Evolutionary conservation across 2,329 filamentous ascomycete species (phyloP), one percentile per base, ranked within the genome.

Genomic region (Hirsutella rhossiliensis): DNA sequence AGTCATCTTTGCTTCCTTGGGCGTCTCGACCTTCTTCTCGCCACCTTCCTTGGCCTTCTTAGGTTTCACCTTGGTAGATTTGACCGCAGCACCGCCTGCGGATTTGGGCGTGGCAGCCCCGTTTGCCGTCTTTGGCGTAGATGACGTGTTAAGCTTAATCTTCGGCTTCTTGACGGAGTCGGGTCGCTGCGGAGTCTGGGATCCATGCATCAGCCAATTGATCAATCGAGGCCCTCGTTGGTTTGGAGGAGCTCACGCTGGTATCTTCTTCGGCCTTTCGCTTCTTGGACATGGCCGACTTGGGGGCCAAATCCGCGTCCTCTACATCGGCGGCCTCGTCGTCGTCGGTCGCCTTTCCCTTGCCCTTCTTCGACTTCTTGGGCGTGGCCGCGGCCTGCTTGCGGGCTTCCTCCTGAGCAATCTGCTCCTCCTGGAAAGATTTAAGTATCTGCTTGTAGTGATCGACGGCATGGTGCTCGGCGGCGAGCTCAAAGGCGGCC

Each of bases 241-340:
- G 23, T 11, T 12, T 5, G 13, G 18, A 5, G n/a, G 12, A 9
- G 50, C 61, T 59, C 51, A 69, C 66, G 47, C 65, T 82, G 20
- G 72, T 73, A n/a, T 79, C 79, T 45, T 94, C 87, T 13, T 79
- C 84, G 53, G 88, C 88, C 78, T 95, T 94, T 56, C 88, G 82
- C 75, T 95, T 95, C 76, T 69, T 69, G 7, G 63, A 56, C 51
- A 65, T 66, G 57, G 87, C 39, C 28, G 45, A 82, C 76, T 94
- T 94, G 55, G 62, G 58, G 30, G 68, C 70, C 23, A 76, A 74
- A 23, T 82, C 78, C 30, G 62, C 68, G 50, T 84, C 79, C 37
- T 69, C 71, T 71, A 83, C 81, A 4, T 81, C 78, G 11, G 72
- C 56, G 49, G 80, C 76, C 23, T 75, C 75, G 36, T 75, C 72